Conservation (phyloP, 169 alveolate genomes). For the Plasmodium cynomolgi region DNA sequence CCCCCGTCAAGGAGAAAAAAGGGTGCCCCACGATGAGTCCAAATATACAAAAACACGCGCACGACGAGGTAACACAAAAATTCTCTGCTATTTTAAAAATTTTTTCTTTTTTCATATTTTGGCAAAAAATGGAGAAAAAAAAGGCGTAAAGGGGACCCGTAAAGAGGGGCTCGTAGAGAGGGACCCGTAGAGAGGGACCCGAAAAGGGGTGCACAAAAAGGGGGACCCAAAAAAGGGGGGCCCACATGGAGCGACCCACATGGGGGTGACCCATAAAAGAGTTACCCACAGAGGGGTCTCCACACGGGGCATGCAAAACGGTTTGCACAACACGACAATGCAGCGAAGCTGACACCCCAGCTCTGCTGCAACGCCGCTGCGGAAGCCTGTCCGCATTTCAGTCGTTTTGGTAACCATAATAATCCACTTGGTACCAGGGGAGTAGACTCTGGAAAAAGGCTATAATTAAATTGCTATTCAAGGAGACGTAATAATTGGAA, state of each 20-base stretch:
- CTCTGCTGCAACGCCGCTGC: not conserved
- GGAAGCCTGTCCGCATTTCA: not conserved
- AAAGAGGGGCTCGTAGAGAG: too few relatives aligned
- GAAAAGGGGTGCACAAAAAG: too few relatives aligned
- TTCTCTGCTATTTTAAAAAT: too few relatives aligned
- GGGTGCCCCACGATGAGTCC: not conserved
- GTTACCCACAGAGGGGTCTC: not conserved
- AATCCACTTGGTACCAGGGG: slow-evolving; percentile 74
- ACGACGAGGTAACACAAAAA: not conserved
- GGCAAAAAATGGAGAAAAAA: not conserved
- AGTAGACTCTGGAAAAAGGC: slow-evolving; percentile 58
- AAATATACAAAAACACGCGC: not conserved
- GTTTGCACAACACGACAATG: not conserved
- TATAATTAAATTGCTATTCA: slow-evolving; percentile 33
- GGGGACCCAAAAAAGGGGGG: too few relatives aligned
- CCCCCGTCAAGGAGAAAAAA: not conserved
- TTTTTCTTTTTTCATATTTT: too few relatives aligned
- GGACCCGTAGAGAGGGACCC: too few relatives aligned
- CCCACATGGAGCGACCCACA: not conserved
- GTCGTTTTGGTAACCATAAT: slow-evolving; percentile 35
- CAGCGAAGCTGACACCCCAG: not conserved
- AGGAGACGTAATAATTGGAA: slow-evolving; percentile 37
- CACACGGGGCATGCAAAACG: not conserved
- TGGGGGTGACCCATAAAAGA: not conserved
- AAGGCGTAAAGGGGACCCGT: not conserved